Evolutionary conservation across 768 basidiomycete species (phyloP).

Genomic region (Baorangia bicolor): DNA sequence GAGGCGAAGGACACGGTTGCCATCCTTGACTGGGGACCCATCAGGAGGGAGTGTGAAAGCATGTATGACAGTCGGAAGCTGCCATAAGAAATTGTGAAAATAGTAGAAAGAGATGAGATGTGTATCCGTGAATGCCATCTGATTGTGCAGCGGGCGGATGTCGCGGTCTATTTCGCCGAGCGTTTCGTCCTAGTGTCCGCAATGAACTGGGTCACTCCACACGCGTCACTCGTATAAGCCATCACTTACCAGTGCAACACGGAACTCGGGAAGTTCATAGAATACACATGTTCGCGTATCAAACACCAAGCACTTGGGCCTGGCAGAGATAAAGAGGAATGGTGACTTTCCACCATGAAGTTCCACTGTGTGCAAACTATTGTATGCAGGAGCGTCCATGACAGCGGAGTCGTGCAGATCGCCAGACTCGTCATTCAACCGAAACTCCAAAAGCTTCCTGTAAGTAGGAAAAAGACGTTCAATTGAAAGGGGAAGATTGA

Average conservation of each 20-base stretch:
- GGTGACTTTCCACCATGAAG: neutral
- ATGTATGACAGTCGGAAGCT: no score
- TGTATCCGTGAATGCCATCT: neutral
- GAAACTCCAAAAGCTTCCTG: no score
- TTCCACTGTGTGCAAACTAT: no score
- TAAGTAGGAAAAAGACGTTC: no score
- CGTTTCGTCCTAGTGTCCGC: neutral
- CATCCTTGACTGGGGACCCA: no score
- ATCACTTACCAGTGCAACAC: neutral
- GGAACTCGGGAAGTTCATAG: neutral
- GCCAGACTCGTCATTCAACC: no score
- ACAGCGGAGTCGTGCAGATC: neutral
- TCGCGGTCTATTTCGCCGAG: neutral
- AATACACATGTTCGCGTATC: neutral
- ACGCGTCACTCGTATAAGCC: slow-evolving; percentile 6
- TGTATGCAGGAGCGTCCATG: neutral
- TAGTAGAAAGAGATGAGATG: no score
- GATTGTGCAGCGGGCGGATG: neutral
- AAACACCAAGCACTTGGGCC: neutral
- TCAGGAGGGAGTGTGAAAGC: neutral
- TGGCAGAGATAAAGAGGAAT: neutral
- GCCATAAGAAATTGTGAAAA: no score
- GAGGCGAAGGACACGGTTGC: no score
- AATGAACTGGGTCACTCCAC: neutral
- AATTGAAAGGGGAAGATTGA: no score